Base-by-base conservation (phyloP, 192 early-diverging fungal genomes). In the Rhizophagus sp. region DNA sequence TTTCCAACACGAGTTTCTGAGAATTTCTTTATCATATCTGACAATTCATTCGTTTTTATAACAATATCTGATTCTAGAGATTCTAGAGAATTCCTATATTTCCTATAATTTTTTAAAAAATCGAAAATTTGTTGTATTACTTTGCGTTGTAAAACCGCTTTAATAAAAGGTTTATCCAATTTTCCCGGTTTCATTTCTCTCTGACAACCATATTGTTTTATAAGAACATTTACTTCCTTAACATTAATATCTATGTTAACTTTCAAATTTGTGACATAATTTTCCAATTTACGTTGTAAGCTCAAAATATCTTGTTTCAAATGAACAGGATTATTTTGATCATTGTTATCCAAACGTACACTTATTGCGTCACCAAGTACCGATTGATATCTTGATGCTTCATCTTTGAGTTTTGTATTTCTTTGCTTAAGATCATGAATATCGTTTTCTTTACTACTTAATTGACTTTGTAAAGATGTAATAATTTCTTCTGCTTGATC, bases 391-490 rank as follows among this genome's bases (percentile, higher is more conserved):
- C 13, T 57, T 24, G 72, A 52, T 8, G 41, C 47, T 25, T 73
- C 72, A 30, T 73, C 25, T 73, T 27, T 73, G 17, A 73, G 15
- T 30, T 73, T 25, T 25, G 17, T 33, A 73, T 73, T 73, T 73
- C 22, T 24, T 47, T 73, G 22, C 34, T 12, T 44, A 73, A 73
- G 66, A 47, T 47, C 44, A 44, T 10, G 44, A 44, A 44, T 44
- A 44, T 44, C 44, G 11, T 9, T 44, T 44, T 44, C 44, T 44
- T 44, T 44, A 44, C 10, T 11, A 12, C 11, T 47, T 47, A 47
- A 47, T 47, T 47, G 44, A 12, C 11, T 47, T 47, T 47, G 44
- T 47, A 47, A 47, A 12, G 44, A 47, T 12, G 44, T 12, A 47
- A 47, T 47, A 47, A 47, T 47, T 41, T 41, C 39, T 5, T 12